These are phyloP conservation scores for Gamarada debralockiae DNA, from an alignment of 495 filamentous ascomycete species.

Conservation along the genomic window DNA sequence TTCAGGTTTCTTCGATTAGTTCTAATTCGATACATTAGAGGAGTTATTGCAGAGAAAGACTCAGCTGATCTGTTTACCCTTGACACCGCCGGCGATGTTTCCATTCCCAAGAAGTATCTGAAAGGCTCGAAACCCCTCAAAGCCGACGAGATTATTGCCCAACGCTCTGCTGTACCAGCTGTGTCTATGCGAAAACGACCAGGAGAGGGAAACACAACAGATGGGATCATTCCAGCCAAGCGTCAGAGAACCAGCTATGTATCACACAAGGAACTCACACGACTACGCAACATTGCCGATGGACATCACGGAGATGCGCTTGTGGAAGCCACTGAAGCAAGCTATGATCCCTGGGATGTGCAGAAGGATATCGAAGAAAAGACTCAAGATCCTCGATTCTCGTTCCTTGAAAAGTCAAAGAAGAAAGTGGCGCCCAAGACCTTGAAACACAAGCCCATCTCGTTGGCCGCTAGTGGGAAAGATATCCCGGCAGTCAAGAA, in stretches of 20 bases:
- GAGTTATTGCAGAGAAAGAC: slow-evolving; percentile 72
- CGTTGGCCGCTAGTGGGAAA: slow-evolving; percentile 75
- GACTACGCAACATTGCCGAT: slow-evolving; percentile 73
- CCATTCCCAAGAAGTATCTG: slow-evolving; percentile 56
- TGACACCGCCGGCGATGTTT: slow-evolving; percentile 65
- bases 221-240: slow-evolving; percentile 72
- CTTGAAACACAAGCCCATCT: slow-evolving; percentile 69
- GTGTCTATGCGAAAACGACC: slow-evolving; percentile 73
- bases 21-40: slow-evolving; percentile 45
- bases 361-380: slow-evolving; percentile 35
- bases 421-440: slow-evolving; percentile 70
- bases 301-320: slow-evolving; percentile 57
- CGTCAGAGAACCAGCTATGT: slow-evolving; percentile 70
- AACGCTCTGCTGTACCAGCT: slow-evolving; percentile 74
- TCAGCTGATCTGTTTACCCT: slow-evolving; percentile 77
- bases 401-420: slow-evolving; percentile 60
- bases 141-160: slow-evolving; percentile 84
- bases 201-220: slow-evolving; percentile 42
- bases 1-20: slow-evolving; percentile 20
- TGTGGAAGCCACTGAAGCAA: slow-evolving; percentile 49
- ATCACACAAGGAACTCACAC: slow-evolving; percentile 70
- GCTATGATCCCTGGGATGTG: slow-evolving; percentile 77
- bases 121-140: slow-evolving; percentile 74
- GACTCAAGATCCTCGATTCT: slow-evolving; percentile 46
- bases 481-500: slow-evolving; percentile 70